Base-by-base conservation (phyloP, 2,329 filamentous ascomycete genomes). In the Ascochyta lentis region DNA sequence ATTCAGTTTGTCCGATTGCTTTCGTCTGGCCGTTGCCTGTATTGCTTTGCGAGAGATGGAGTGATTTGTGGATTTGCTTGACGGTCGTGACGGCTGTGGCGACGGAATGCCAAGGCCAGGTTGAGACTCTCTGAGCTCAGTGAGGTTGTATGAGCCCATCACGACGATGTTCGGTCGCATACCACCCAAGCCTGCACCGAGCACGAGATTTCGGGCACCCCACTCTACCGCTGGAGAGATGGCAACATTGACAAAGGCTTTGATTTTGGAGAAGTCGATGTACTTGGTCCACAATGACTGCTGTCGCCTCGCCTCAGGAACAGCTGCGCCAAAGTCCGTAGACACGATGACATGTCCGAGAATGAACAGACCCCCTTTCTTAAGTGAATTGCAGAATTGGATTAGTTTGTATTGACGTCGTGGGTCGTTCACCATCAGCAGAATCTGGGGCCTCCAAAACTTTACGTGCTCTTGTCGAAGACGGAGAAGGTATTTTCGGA, bases 121-220 rank as follows among this genome's bases (percentile, higher is more conserved):
- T 55, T 80, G 77, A 2, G 86, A 85, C 42, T 81, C 80, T 49
- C 90, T 84, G 27, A 92, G 83, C 55, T 95, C 90, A 44, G 92
- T 86, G 68, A 95, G 84, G 61, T 92, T 92, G 71, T 91, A 92
- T 38, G 91, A 91, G 3, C 89, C 90, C 64, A 93, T 78, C 2
- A 96, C 84, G 13, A 91, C 91, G 60, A 96, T 92, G 61, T 96
- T 96, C 0, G 92, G 92, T 38, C 92, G 81, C 91, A 96, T 96
- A 13, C 92, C 91, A 4, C 92, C 92, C 2, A 96, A 78, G 0
- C 92, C 92, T 15, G 92, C 89, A 10, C 89, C 90, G 9, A 96
- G 77, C 8, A 95, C 89, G 41, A 96, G 81, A 66, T 96, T 96
- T 19, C 92, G 83, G 22, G 91, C 85, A 0, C 92, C 92, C 92